Percentiles rank a stretch among this genome's conserved stretches.
Evolutionary conservation across 352 stramenopile genomes (phyloP).

Genomic region (Blastocystis sp.): DNA sequence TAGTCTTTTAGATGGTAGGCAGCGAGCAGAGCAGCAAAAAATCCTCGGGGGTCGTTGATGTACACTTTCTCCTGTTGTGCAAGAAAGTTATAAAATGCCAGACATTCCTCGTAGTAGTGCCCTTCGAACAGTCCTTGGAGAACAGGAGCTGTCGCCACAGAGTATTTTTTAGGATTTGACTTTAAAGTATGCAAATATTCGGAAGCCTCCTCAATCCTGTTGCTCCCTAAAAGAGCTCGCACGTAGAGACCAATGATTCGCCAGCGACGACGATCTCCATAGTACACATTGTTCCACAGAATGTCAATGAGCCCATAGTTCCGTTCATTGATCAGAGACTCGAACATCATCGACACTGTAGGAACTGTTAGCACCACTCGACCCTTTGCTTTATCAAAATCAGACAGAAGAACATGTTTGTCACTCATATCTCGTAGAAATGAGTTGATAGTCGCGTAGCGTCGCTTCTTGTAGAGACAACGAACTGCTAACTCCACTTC

Average conservation of each 20-base stretch:
- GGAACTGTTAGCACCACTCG: background rate
- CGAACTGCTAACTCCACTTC: slow-evolving; percentile 18
- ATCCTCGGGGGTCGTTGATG: slow-evolving; percentile 2
- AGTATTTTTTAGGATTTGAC: background rate
- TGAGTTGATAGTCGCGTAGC: slow-evolving; percentile 13
- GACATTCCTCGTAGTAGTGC: background rate
- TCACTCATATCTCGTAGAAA: background rate
- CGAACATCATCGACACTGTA: slow-evolving; percentile 34
- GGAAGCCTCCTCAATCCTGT: background rate
- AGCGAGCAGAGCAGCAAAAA: background rate
- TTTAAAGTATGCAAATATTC: background rate
- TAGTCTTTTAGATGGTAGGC: slow-evolving; percentile 15
- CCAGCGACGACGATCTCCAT: background rate
- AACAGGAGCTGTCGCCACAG: background rate
- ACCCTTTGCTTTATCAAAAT: background rate
- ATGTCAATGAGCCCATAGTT: slow-evolving; percentile 16
- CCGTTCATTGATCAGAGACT: background rate
- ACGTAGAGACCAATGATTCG: background rate
- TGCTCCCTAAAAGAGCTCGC: background rate
- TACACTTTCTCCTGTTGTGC: background rate
- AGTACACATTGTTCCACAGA: background rate
- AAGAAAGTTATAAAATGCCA: background rate
- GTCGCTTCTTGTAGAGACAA: background rate
- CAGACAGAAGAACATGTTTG: background rate
- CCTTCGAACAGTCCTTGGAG: slow-evolving; percentile 10